phyloP scores from a whole-genome alignment of 2,329 filamentous ascomycete genomes.

The Penicillium corylophilum region DNA sequence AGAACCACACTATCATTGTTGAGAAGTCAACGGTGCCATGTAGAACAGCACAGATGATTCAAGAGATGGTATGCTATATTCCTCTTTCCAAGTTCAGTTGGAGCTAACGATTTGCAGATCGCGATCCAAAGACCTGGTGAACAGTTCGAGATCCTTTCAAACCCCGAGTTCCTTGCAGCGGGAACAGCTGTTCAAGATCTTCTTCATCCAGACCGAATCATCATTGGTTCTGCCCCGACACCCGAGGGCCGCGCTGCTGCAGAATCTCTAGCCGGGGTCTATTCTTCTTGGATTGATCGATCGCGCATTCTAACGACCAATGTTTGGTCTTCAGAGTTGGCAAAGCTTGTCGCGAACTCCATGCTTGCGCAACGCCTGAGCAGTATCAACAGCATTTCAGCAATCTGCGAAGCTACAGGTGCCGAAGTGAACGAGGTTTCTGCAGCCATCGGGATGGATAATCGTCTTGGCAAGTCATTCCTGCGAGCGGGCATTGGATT shows the following conservation, averaged over 20 bases:
- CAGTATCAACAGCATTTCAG: constrained; percentile 75
- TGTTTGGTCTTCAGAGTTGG: constrained; percentile 73
- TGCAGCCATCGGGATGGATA: constrained; percentile 65
- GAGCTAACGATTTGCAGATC: constrained; percentile 9
- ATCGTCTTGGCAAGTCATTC: constrained; percentile 69
- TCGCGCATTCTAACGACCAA: constrained; percentile 69
- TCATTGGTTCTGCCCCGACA: constrained; percentile 69
- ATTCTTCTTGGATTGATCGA: constrained; percentile 67
- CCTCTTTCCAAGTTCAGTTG: background rate
- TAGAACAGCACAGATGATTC: constrained; percentile 67
- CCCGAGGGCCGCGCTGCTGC: constrained; percentile 61
- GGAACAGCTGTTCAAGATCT: constrained; percentile 73
- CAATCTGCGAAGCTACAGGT: constrained; percentile 72
- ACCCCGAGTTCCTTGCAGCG: constrained; percentile 77
- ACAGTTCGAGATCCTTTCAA: constrained; percentile 73
- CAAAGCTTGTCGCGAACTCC: constrained; percentile 76
- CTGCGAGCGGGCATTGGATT: constrained; percentile 73
- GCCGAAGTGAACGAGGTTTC: constrained; percentile 72
- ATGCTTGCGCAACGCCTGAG: constrained; percentile 78
- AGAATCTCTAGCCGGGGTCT: constrained; percentile 62
- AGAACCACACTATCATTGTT: constrained; percentile 68
- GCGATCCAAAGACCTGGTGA: constrained; percentile 54
- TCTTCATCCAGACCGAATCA: constrained; percentile 67
- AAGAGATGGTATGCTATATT: constrained; percentile 58
- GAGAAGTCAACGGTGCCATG: constrained; percentile 81